A percentile compares a stretch with the other conserved stretches of the same genome.
Evolutionary conservation across 306 rosid genomes (phyloP).

Genomic region (Inga leiocalycina): DNA sequence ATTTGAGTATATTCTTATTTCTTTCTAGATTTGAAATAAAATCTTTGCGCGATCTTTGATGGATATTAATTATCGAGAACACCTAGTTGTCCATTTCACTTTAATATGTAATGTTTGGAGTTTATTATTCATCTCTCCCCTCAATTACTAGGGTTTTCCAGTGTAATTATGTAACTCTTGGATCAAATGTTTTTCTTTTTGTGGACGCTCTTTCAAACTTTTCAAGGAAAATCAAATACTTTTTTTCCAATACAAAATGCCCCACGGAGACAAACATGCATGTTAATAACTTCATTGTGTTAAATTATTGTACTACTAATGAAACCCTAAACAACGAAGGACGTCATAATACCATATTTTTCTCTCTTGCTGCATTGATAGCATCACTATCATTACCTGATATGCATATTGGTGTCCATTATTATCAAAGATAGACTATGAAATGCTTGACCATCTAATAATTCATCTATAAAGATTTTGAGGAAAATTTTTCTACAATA

Average conservation of each 20-base stretch:
- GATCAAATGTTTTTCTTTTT: too few species aligned
- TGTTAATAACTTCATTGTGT: neutral
- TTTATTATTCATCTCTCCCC: neutral
- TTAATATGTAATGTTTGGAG: neutral
- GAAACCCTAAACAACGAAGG: neutral
- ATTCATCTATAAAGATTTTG: slow-evolving; percentile 26
- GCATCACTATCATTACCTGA: neutral
- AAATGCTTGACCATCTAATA: slow-evolving; percentile 13
- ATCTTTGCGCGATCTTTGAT: neutral
- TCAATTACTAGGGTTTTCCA: neutral
- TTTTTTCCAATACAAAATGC: neutral
- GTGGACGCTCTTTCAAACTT: neutral
- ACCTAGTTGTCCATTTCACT: neutral
- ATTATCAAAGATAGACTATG: neutral
- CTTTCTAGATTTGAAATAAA: neutral
- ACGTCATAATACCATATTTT: neutral
- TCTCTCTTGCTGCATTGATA: neutral
- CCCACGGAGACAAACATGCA: neutral
- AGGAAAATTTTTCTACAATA: slow-evolving; percentile 48
- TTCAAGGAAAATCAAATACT: too few species aligned
- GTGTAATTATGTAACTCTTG: neutral
- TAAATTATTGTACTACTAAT: neutral
- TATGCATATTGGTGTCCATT: neutral
- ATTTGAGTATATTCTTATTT: neutral
- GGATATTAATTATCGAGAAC: neutral